Evolutionary conservation across 2,329 filamentous ascomycete genomes (phyloP).

Genomic region (Piedraia hortae): DNA sequence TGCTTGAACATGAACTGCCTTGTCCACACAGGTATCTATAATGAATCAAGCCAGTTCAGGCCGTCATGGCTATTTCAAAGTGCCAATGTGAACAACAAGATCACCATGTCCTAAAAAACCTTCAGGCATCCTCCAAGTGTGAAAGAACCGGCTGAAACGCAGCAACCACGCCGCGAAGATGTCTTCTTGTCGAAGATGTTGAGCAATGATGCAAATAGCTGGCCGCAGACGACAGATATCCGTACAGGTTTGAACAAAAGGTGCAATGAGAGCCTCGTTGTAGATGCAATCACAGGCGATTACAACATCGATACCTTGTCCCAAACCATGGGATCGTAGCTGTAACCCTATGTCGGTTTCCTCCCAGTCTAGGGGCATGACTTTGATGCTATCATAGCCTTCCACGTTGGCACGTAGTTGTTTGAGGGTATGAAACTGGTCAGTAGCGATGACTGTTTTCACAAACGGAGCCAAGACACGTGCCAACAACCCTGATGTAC

Average conservation of each 20-base stretch:
- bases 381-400: constrained; percentile 3
- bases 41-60: too few relatives aligned
- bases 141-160: constrained; percentile 38
- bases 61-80: constrained; percentile 26
- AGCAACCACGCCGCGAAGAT: constrained; percentile 64
- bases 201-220: constrained; percentile 55
- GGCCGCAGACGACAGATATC: constrained; percentile 43
- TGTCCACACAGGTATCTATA: too few relatives aligned
- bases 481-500: constrained; percentile 56
- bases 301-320: constrained; percentile 22
- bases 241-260: constrained; percentile 47
- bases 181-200: constrained; percentile 63
- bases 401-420: constrained; percentile 48
- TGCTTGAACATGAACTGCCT: too few relatives aligned
- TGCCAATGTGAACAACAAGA: constrained; percentile 57
- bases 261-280: constrained; percentile 61
- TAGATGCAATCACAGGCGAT: constrained; percentile 87
- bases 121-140: constrained; percentile 50
- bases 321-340: constrained; percentile 22
- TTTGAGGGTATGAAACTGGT: constrained; percentile 62
- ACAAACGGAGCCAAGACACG: constrained; percentile 36
- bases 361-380: constrained; percentile 53
- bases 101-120: constrained; percentile 35
- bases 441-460: constrained; percentile 46
- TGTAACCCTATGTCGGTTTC: constrained; percentile 18